phyloP scores from a whole-genome alignment of 2,329 filamentous ascomycete species.

The Magnaporthiopsis incrustans region DNA sequence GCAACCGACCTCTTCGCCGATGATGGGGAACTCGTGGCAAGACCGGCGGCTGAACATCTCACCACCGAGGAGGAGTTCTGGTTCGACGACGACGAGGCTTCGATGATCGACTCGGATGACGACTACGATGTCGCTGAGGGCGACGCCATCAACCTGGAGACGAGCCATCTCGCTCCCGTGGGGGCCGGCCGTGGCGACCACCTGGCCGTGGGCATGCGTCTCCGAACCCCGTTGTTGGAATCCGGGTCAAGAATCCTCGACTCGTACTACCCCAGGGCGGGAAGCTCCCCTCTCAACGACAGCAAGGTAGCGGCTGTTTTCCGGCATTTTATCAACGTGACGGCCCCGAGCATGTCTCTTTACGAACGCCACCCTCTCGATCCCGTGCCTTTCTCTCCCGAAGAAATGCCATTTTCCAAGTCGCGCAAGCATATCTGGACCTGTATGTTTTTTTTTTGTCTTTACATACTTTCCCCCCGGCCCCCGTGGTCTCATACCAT shows the following conservation, averaged over 20 bases:
- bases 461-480: slow-evolving; percentile 12
- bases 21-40: neutral
- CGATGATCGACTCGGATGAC: slow-evolving; percentile 54
- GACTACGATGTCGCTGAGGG: slow-evolving; percentile 35
- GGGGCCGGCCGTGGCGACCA: slow-evolving; percentile 24
- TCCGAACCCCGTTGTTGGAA: slow-evolving; percentile 38
- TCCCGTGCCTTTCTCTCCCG: slow-evolving; percentile 30
- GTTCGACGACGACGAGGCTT: slow-evolving; percentile 52
- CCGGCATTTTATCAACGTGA: slow-evolving; percentile 85
- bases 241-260: slow-evolving; percentile 43
- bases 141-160: slow-evolving; percentile 24
- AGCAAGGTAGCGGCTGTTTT: slow-evolving; percentile 75
- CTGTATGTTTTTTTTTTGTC: slow-evolving; percentile 34
- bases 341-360: slow-evolving; percentile 76
- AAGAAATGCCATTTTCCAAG: slow-evolving; percentile 32
- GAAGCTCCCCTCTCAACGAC: slow-evolving; percentile 69
- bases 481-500: neutral
- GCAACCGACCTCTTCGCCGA: neutral
- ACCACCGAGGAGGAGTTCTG: slow-evolving; percentile 31
- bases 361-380: slow-evolving; percentile 79
- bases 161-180: slow-evolving; percentile 32
- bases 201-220: slow-evolving; percentile 31
- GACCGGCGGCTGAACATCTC: neutral
- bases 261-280: slow-evolving; percentile 57
- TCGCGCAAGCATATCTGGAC: slow-evolving; percentile 60